Conservation (phyloP, 805 yeast genomes). For the Candida dajiaensis region DNA sequence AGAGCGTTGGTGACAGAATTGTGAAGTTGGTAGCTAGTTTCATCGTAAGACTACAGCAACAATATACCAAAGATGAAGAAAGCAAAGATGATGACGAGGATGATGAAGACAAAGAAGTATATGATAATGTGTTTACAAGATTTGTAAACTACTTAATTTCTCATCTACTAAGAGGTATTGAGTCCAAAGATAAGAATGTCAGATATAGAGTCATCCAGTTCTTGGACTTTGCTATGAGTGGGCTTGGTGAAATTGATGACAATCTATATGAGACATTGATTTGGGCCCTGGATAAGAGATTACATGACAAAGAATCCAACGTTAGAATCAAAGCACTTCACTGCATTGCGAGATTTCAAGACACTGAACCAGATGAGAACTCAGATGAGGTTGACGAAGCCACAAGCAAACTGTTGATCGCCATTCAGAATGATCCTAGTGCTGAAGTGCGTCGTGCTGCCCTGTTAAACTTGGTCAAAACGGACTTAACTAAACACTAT, state of each 20-base stretch:
- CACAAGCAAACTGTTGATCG: conserved; percentile 38
- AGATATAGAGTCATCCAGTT: conserved; percentile 76
- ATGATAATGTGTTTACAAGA: conserved; percentile 35
- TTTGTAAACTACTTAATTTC: conserved; percentile 58
- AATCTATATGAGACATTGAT: conserved; percentile 60
- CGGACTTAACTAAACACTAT: conserved; percentile 44
- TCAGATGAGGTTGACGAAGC: conserved; percentile 36
- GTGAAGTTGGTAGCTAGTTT: conserved; percentile 61
- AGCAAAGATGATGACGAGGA: conserved; percentile 9
- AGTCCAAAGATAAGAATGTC: conserved; percentile 69
- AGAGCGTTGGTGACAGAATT: conserved; percentile 66
- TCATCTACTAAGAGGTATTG: conserved; percentile 72
- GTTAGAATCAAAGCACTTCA: conserved; percentile 83
- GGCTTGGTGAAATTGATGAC: conserved; percentile 70
- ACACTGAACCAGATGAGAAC: conserved; percentile 25
- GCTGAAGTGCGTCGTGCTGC: conserved; percentile 90
- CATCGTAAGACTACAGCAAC: conserved; percentile 40
- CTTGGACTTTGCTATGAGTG: conserved; percentile 62
- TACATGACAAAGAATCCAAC: conserved; percentile 68
- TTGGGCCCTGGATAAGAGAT: conserved; percentile 53
- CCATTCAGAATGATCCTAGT: conserved; percentile 70
- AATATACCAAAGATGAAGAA: conserved; percentile 21
- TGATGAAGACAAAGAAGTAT: conserved; percentile 27
- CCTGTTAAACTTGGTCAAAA: conserved; percentile 59
- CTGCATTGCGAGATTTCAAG: conserved; percentile 74